Conservation (phyloP, 2,329 filamentous ascomycete genomes). For the Fusarium drepaniforme region DNA sequence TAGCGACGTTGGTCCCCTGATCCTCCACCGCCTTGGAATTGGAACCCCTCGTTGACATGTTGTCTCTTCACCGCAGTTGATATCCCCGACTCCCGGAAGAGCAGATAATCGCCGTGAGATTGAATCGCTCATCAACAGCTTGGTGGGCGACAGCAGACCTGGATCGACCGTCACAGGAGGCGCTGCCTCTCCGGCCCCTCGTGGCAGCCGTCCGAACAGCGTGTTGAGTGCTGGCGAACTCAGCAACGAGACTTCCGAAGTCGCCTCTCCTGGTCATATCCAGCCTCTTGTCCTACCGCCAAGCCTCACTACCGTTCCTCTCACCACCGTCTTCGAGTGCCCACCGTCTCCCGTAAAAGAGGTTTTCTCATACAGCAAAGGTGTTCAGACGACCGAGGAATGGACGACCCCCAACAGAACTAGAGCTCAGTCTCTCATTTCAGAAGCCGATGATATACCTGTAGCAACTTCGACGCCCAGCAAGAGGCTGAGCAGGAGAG, state of each 20-base stretch:
- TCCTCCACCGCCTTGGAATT: constrained; percentile 28
- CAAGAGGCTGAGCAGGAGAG: constrained; percentile 83
- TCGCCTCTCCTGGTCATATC: constrained; percentile 60
- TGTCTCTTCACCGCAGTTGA: constrained; percentile 54
- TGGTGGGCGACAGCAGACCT: constrained; percentile 84
- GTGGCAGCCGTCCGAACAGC: constrained; percentile 85
- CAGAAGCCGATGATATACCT: constrained; percentile 72
- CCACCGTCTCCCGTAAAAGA: constrained; percentile 83
- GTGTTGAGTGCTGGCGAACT: constrained; percentile 85
- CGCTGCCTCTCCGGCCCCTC: constrained; percentile 73
- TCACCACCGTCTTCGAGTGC: constrained; percentile 85
- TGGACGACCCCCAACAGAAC: constrained; percentile 70
- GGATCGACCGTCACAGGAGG: constrained; percentile 74
- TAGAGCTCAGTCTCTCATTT: constrained; percentile 54
- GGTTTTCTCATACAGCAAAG: constrained; percentile 96
- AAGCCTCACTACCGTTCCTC: constrained; percentile 78
- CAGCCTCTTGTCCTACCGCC: constrained; percentile 65
- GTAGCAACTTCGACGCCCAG: constrained; percentile 69
- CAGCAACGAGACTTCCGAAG: constrained; percentile 79
- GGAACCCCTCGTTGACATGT: constrained; percentile 25
- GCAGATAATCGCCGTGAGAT: constrained; percentile 80
- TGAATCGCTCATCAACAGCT: constrained; percentile 85
- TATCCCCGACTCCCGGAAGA: constrained; percentile 77
- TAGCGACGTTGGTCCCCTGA: constrained; percentile 73
- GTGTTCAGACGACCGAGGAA: constrained; percentile 88